These are phyloP conservation scores for Tetrahymena thermophila DNA, from an alignment of 73 alveolate genomes.

Conservation along the genomic window DNA sequence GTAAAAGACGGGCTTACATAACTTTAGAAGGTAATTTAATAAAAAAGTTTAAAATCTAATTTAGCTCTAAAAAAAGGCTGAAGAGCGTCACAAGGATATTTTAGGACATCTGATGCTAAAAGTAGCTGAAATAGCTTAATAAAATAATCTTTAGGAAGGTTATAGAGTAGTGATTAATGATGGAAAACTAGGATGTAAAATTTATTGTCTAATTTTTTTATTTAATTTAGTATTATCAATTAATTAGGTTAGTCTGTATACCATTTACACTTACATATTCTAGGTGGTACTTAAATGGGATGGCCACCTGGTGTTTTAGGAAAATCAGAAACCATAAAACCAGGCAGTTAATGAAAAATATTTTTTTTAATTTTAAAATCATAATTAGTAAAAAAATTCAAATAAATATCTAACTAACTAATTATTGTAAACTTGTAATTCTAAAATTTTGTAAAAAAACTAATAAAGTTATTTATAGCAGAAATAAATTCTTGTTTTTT, in stretches of 20 bases:
- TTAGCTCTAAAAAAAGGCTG: conserved; percentile 67
- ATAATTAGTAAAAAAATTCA: not conserved
- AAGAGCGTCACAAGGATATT: conserved; percentile 59
- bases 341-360: not conserved
- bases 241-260: conserved; percentile 56
- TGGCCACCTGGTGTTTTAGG: not conserved
- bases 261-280: conserved; percentile 81
- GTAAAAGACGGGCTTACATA: conserved; percentile 59
- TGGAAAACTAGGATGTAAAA: conserved; percentile 65
- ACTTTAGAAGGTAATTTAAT: not conserved
- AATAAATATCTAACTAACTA: not conserved
- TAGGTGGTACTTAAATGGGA: conserved; percentile 62
- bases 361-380: not conserved
- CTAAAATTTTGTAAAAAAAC: too few species aligned
- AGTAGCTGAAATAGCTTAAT: conserved; percentile 64
- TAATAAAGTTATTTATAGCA: too few species aligned
- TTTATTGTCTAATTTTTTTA: not conserved
- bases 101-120: conserved; percentile 78
- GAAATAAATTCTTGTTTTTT: too few species aligned
- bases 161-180: conserved; percentile 88
- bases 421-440: too few species aligned
- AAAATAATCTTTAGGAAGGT: conserved; percentile 79
- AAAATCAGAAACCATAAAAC: not conserved
- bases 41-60: not conserved
- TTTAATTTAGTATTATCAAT: not conserved